Evolutionary conservation across 2,329 filamentous ascomycete species (phyloP).

Genomic region (Paramyrothecium sp.): DNA sequence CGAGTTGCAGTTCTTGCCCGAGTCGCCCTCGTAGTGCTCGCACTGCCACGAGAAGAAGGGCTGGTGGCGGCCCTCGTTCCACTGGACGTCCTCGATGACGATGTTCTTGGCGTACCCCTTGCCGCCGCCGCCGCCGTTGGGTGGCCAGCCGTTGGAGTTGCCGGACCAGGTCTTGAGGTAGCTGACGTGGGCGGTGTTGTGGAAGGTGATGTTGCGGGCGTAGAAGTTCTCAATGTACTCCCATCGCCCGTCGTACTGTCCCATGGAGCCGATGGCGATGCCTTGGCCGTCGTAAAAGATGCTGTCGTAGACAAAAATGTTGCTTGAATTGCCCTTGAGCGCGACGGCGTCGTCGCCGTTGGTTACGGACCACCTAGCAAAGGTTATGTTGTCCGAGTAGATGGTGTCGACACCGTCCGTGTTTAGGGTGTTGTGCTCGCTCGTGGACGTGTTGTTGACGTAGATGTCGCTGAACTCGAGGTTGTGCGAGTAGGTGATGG

Average conservation of each 20-base stretch:
- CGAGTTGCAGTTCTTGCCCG: constrained; percentile 31
- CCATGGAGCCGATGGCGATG: constrained; percentile 57
- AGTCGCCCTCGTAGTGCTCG: constrained; percentile 30
- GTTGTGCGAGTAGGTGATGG: constrained; percentile 45
- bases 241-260: constrained; percentile 47
- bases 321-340: constrained; percentile 54
- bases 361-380: constrained; percentile 47
- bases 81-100: constrained; percentile 25
- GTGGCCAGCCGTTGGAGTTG: constrained; percentile 46
- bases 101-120: constrained; percentile 37
- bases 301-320: constrained; percentile 48
- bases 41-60: constrained; percentile 34
- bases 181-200: constrained; percentile 44
- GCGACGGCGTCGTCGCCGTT: constrained; percentile 55
- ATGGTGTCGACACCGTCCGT: constrained; percentile 51
- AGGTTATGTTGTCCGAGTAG: constrained; percentile 48
- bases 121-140: constrained; percentile 59
- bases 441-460: constrained; percentile 46
- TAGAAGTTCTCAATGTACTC: constrained; percentile 50
- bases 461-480: constrained; percentile 49
- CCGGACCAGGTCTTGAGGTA: constrained; percentile 62
- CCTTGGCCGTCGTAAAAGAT: constrained; percentile 49
- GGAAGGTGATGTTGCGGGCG: constrained; percentile 43
- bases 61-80: constrained; percentile 21
- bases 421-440: constrained; percentile 30